Conservation (phyloP, 2,329 filamentous ascomycete genomes). For the Dothidotthia symphoricarpi region DNA sequence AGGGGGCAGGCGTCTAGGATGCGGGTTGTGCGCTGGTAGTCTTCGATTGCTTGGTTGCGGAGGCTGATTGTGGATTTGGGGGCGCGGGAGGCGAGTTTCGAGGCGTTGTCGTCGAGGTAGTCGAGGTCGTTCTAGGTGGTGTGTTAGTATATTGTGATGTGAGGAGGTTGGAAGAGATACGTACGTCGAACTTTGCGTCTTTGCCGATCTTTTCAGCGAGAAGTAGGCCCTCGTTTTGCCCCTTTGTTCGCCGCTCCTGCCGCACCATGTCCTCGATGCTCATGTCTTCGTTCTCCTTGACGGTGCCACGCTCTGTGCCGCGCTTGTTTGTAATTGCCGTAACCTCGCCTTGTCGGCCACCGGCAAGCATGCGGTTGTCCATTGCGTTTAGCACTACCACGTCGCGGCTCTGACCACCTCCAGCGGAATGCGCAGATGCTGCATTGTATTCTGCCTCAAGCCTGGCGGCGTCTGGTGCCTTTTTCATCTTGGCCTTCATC, state of each 20-base stretch:
- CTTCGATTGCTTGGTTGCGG: constrained; percentile 79
- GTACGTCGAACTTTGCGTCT: constrained; percentile 77
- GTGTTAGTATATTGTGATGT: constrained; percentile 11
- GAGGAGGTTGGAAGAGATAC: constrained; percentile 13
- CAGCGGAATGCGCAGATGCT: constrained; percentile 62
- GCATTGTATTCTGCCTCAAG: constrained; percentile 83
- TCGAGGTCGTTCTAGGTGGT: constrained; percentile 70
- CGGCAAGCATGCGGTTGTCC: constrained; percentile 86
- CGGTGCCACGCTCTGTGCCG: constrained; percentile 77
- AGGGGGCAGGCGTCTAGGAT: constrained; percentile 85
- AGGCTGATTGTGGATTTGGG: constrained; percentile 86
- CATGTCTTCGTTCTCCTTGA: constrained; percentile 95
- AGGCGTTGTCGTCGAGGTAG: constrained; percentile 96
- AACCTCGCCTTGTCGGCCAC: constrained; percentile 70
- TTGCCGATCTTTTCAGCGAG: constrained; percentile 93
- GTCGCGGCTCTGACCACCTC: constrained; percentile 59
- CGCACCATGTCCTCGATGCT: constrained; percentile 94
- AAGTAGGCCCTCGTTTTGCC: constrained; percentile 73
- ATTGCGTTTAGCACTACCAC: constrained; percentile 81
- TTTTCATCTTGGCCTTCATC: constrained; percentile 90
- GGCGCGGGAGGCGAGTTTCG: constrained; percentile 80
- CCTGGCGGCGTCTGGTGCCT: constrained; percentile 69
- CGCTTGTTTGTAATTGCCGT: constrained; percentile 75
- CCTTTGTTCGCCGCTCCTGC: constrained; percentile 83
- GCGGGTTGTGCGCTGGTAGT: constrained; percentile 85